phyloP scores from a whole-genome alignment of 2,329 filamentous ascomycete genomes.

The Leptographium radiaticola region DNA sequence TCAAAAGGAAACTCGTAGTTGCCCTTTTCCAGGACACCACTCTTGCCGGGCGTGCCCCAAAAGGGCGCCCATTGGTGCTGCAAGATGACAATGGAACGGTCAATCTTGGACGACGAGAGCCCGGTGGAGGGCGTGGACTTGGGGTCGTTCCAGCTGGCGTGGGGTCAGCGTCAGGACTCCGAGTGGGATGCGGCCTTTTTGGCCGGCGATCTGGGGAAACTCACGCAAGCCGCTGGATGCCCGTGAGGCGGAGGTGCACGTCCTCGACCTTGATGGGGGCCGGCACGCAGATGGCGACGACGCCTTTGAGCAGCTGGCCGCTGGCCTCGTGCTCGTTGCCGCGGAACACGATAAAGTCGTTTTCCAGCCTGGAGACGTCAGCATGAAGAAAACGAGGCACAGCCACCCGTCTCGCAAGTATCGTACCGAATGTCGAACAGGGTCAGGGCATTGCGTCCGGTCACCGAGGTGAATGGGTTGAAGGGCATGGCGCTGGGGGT shows the following conservation, averaged over 20 bases:
- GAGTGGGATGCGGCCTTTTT: background rate
- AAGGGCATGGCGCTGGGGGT: slow-evolving; percentile 32
- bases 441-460: slow-evolving; percentile 35
- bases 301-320: slow-evolving; percentile 61
- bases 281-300: slow-evolving; percentile 59
- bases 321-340: slow-evolving; percentile 63
- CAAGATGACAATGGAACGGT: slow-evolving; percentile 47
- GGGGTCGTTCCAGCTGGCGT: slow-evolving; percentile 35
- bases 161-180: background rate
- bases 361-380: slow-evolving; percentile 46
- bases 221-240: slow-evolving; percentile 56
- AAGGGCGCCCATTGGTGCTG: slow-evolving; percentile 60
- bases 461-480: slow-evolving; percentile 40
- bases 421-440: slow-evolving; percentile 47
- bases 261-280: slow-evolving; percentile 59
- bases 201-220: slow-evolving; percentile 17
- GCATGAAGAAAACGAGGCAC: background rate
- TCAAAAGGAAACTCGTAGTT: slow-evolving; percentile 82
- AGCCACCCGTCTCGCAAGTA: background rate
- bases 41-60: slow-evolving; percentile 41
- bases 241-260: slow-evolving; percentile 57
- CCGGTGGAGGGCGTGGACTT: slow-evolving; percentile 39
- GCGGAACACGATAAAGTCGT: slow-evolving; percentile 67
- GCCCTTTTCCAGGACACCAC: slow-evolving; percentile 49
- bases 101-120: slow-evolving; percentile 44